Base-by-base conservation (phyloP, 225 moss, liverwort and hornwort genomes). In the Bryoerythrophyllum caledonicum region DNA sequence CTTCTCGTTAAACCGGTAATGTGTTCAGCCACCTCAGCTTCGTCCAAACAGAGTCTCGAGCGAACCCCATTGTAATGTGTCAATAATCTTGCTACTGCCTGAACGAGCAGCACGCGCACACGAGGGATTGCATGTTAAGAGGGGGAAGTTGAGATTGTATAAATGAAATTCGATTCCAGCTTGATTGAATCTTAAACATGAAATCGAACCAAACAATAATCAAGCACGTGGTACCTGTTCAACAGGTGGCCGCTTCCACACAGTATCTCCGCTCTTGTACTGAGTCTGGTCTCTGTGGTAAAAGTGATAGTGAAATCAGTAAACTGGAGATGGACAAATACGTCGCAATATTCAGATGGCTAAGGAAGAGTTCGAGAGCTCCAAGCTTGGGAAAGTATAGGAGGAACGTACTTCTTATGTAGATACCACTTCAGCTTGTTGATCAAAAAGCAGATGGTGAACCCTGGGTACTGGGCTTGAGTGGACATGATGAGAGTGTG, bases 1-100 rank as follows among this genome's bases (percentile, higher is more conserved):
- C 95, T 85, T 27, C 83, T 86, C 65, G 88, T 95, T 56, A 99
- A 78, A 44, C 94, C 93, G 57, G 90, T 84, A 4, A 95, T 78
- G 49, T 93, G 90, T 68, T 92, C 95, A 40, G 93, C 95, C 73
- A 99, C 84, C 75, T 99, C 95, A 77, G 91, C 83, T 86, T 92
- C 99, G 79, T 99, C 99, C 46, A 90, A 74, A 86, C 99, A 95
- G 14, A 91, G 27, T 69, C 95, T 87, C 51, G 89, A 89, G 21
- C 87, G 90, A 34, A 95, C 89, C 38, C 86, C 89, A 66, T 66
- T 65, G 41, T 92, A 80, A 84, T 92, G 84, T 25, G 95, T 95
- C 51, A 95, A 67, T 27, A 99, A 82, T 61, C 87, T 87, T 56
- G 99, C 91, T 61, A 96, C 23, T 65, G 82, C 91, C 96, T 96